Base-by-base conservation (phyloP, 768 basidiomycete species). In the Artomyces pyxidatus region DNA sequence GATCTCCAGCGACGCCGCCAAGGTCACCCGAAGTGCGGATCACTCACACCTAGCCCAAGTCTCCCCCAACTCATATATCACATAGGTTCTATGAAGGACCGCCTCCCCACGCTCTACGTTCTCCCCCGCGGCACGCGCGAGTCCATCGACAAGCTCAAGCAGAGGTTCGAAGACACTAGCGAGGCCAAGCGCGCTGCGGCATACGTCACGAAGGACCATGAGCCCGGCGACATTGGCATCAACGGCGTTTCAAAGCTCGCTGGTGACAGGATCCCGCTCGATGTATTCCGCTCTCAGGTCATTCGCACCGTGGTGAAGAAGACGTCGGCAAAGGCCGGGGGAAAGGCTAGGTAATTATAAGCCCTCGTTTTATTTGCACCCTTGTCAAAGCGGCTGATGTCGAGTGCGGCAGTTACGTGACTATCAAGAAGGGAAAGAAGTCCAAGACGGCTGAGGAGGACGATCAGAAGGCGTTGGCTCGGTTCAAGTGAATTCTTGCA, bases 121-220 rank as follows among this genome's bases (percentile, higher is more conserved):
- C 17, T 48, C 12, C 47, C 47, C 16, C 26, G 38, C 16, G 47
- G 47, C 38, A 48, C 38, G 16, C 37, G 37, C 29, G 23, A 17
- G 26, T 22, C 25, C 7, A n/a, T 48, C 16, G 21, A 28, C 17
- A 25, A 9, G 11, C 14, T 4, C n/a, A 39, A 37, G n/a, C 9
- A 48, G 47, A 17, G 41, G 26, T 48, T 48, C 38, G 47, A 48
- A 30, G 23, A 10, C 4, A 48, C 38, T 17, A 28, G 38, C 14
- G 39, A 11, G 3, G 47, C 47, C 6, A 6, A 28, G 25, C 16
- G 19, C 17, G 10, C 47, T n/a, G 28, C 37, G 4, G 47, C 39
- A 23, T 48, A 40, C n/a, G 47, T 48, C 22, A 41, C 38, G 17
- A 48, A 48, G 47, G 47, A 48, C 47, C 39, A 48, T 30, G 47